Base-by-base conservation (phyloP, 2,329 filamentous ascomycete genomes). In the Neopestalotiopsis sp. region DNA sequence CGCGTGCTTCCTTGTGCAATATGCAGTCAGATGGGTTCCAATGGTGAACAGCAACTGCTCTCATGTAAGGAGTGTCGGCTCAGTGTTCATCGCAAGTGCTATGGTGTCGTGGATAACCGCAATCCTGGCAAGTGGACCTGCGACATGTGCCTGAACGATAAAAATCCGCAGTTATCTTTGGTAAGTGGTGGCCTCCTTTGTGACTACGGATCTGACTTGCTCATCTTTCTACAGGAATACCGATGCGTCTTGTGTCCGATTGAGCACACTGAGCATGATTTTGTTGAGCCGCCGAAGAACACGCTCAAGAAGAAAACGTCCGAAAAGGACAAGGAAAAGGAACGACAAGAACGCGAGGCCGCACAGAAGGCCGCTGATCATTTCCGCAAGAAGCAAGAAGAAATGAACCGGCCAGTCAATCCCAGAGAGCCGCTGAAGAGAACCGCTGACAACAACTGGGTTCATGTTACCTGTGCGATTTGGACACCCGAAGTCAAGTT, bases 381-480 rank as follows among this genome's bases (percentile, higher is more conserved):
- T 68, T 97, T 97, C 79, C 89, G 90, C 56, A 92, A 92, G 78
- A 91, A 90, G 76, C 95, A 99, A 80, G 89, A 94, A 76, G 92
- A 95, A 70, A 89, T 92, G 75, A 94, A 94, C 73, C 92, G 95
- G 62, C 95, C 96, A 1, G 81, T 92, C 45, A 89, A 94, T 72
- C 96, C 96, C 32, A 90, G 96, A 62, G 96, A 98, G 78, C 92
- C 96, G 3, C 84, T 99, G 71, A 99, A 99, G 82, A 90, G 94
- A 63, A 99, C 96, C 0, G 93, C 92, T 4, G 94, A 97, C 78
- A 98, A 98, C 82, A 98, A 98, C 77, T 99, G 96, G 96, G 94
- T 98, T 17, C 96, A 99, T 78, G 94, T 98, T 34, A 91, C 92
- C 49, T 99, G 96, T 77, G 95, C 96, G 1, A 86, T 97, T 20